Evolutionary conservation across 805 yeast genomes (phyloP).

Genomic region (Cyberlindnera japonica): DNA sequence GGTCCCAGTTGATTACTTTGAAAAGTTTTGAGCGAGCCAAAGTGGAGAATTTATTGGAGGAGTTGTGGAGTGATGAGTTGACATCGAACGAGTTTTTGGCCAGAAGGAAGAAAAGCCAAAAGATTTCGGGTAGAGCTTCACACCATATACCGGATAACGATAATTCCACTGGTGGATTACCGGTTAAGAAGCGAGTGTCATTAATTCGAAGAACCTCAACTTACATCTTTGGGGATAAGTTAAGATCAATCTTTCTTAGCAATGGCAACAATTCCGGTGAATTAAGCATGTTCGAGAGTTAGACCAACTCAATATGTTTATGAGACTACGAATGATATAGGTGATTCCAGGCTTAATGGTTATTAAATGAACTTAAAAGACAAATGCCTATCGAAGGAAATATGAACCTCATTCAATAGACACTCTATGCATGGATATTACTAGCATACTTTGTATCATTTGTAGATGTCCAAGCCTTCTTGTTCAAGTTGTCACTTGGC

Average conservation of each 20-base stretch:
- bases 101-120: slow-evolving; percentile 2
- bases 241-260: slow-evolving; percentile 17
- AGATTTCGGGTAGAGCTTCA: background rate
- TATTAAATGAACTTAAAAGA: no score
- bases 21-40: slow-evolving; percentile 22
- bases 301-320: no score
- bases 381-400: no score
- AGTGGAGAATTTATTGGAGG: slow-evolving; percentile 28
- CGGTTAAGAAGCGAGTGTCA: slow-evolving; percentile 5
- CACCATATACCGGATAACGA: background rate
- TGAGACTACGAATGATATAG: no score
- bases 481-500: slow-evolving; percentile 29
- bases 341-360: no score
- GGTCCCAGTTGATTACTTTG: slow-evolving; percentile 9
- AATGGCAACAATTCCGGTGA: background rate
- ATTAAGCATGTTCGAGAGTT: background rate
- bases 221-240: slow-evolving; percentile 20
- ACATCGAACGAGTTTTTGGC: slow-evolving; percentile 2
- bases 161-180: background rate
- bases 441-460: slow-evolving; percentile 39
- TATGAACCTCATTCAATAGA: no score
- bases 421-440: no score
- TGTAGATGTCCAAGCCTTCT: slow-evolving; percentile 34
- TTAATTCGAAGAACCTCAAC: slow-evolving; percentile 23
- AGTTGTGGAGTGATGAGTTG: slow-evolving; percentile 34